phyloP scores from a whole-genome alignment of 176 grass and related monocot species.

The Eragrostis nindensis region DNA sequence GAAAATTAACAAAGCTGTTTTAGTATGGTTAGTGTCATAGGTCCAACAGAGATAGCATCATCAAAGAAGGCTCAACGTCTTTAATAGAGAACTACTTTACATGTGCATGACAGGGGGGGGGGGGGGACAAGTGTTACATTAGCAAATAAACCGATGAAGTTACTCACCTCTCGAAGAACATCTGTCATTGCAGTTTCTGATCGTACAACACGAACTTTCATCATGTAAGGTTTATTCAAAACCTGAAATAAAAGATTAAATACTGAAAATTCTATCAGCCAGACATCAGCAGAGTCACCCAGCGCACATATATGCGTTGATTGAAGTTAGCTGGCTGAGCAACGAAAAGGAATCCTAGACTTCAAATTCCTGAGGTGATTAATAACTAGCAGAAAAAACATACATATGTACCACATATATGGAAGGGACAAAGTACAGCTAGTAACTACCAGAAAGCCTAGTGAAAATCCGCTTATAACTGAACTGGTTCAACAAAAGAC shows the following conservation, averaged over 20 bases:
- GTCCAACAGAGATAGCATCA: neutral
- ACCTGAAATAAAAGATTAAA: constrained; percentile 52
- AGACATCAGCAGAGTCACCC: constrained; percentile 7
- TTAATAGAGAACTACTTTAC: constrained; percentile 17
- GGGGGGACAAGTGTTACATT: neutral
- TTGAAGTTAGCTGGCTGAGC: neutral
- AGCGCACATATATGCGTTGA: neutral
- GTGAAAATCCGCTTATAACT: constrained; percentile 1
- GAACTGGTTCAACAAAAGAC: neutral
- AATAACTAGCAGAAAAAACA: neutral
- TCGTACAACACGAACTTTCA: constrained; percentile 72
- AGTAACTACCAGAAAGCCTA: neutral
- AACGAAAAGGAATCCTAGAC: neutral
- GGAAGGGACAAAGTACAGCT: neutral
- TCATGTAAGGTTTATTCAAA: constrained; percentile 75
- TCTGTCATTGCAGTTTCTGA: constrained; percentile 95
- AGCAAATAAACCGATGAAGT: constrained; percentile 24
- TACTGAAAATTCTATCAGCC: constrained; percentile 37
- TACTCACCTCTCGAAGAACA: constrained; percentile 86
- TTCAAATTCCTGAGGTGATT: neutral
- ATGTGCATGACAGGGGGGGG: neutral
- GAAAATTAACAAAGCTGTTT: neutral
- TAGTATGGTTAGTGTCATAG: constrained; percentile 13
- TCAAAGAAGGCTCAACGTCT: neutral
- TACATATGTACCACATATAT: neutral